These are phyloP conservation scores for Cenococcum geophilum DNA, from an alignment of 495 filamentous ascomycete genomes.

Conservation along the genomic window DNA sequence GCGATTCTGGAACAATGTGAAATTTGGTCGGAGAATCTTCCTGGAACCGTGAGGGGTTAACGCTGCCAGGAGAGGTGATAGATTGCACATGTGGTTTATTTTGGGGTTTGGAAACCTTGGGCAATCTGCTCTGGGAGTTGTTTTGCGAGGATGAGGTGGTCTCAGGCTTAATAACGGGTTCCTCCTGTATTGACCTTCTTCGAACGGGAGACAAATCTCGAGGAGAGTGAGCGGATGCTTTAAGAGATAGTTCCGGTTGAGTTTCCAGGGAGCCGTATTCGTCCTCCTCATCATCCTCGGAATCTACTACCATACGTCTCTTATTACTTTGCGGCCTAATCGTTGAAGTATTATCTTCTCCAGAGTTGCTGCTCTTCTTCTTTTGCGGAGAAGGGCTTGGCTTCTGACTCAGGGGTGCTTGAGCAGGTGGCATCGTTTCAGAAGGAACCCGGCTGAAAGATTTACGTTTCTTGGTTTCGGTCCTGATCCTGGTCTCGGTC, in stretches of 20 bases:
- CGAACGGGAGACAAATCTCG: neutral
- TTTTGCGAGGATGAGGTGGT: neutral
- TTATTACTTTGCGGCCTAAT: neutral
- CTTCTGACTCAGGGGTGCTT: conserved; percentile 12
- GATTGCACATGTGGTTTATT: neutral
- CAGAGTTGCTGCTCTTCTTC: neutral
- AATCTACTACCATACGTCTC: conserved; percentile 7
- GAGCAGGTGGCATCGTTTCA: conserved; percentile 13
- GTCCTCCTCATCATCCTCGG: conserved; percentile 22
- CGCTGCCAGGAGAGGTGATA: neutral
- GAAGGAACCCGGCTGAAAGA: conserved; percentile 25
- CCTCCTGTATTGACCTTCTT: neutral
- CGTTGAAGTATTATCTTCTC: neutral
- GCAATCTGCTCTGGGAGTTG: neutral
- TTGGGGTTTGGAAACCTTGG: neutral
- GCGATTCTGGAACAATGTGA: neutral
- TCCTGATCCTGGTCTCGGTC: conserved; percentile 8
- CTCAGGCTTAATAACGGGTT: neutral
- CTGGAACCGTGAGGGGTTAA: neutral
- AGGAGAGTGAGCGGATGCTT: neutral
- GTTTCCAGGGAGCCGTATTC: conserved; percentile 17
- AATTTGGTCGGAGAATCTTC: neutral
- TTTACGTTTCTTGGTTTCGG: conserved; percentile 20
- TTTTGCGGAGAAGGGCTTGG: conserved; percentile 10
- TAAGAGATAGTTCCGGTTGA: neutral